These are phyloP conservation scores for Pichia nakasei DNA, from an alignment of 805 yeast species.

Conservation along the genomic window DNA sequence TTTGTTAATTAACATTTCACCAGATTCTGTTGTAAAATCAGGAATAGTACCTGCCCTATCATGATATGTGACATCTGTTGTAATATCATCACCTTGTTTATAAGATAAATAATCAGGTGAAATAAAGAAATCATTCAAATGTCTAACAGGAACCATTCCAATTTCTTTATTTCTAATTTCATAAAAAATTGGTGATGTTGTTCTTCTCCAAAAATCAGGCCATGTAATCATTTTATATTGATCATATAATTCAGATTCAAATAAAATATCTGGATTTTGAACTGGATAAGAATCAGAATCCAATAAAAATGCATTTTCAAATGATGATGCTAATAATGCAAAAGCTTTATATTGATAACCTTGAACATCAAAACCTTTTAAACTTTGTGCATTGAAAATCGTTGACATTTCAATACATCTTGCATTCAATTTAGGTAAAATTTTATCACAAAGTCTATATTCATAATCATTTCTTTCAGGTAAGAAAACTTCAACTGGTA, in stretches of 20 bases:
- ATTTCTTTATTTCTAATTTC: constrained; percentile 53
- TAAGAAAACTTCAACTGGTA: constrained; percentile 78
- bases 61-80: constrained; percentile 38
- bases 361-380: constrained; percentile 39
- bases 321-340: constrained; percentile 63
- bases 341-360: constrained; percentile 66
- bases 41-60: constrained; percentile 64
- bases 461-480: constrained; percentile 67
- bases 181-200: constrained; percentile 67
- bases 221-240: constrained; percentile 49
- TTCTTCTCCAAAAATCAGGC: constrained; percentile 88
- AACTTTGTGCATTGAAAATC: constrained; percentile 47
- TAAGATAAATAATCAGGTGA: constrained; percentile 25
- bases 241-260: constrained; percentile 47
- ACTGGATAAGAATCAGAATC: constrained; percentile 76
- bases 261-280: constrained; percentile 51
- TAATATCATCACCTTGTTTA: constrained; percentile 27
- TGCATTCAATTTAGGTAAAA: constrained; percentile 55
- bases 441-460: constrained; percentile 54
- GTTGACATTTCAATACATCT: constrained; percentile 59
- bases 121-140: constrained; percentile 25
- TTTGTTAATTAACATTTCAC: constrained; percentile 53
- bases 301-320: constrained; percentile 59
- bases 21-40: constrained; percentile 60
- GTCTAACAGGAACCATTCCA: constrained; percentile 26